A percentile compares a stretch with the other conserved stretches of the same genome.
Conservation (phyloP, 139 green algal species). For the Haematococcus sp. region DNA sequence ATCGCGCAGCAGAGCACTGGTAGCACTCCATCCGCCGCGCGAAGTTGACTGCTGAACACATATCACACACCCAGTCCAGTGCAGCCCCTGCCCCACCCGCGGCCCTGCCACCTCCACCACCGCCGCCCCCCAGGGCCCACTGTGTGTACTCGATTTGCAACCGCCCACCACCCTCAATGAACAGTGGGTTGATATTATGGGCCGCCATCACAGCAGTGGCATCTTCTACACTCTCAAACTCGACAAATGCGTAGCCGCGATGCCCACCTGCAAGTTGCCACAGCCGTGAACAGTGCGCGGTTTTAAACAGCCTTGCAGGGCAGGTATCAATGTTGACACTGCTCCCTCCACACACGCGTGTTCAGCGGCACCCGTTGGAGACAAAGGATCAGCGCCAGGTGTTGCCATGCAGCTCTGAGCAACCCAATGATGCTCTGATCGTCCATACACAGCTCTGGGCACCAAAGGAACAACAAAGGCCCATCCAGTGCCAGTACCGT, state of each 20-base stretch:
- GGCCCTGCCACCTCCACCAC: not conserved
- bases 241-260: constrained; percentile 25
- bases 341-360: too few relatives aligned
- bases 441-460: too few relatives aligned
- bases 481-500: too few relatives aligned
- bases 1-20: constrained; percentile 57
- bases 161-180: not conserved
- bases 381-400: too few relatives aligned
- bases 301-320: too few relatives aligned
- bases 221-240: constrained; percentile 52
- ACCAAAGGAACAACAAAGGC: too few relatives aligned
- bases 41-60: constrained; percentile 72
- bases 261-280: not conserved
- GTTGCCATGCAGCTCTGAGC: too few relatives aligned
- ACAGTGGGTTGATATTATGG: not conserved
- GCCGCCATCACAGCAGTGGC: constrained; percentile 56
- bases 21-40: constrained; percentile 73
- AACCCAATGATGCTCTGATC: too few relatives aligned
- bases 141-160: constrained; percentile 54
- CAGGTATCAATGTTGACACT: too few relatives aligned
- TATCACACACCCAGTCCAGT: constrained; percentile 69
- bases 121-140: not conserved
- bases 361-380: too few relatives aligned
- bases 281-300: too few relatives aligned
- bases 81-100: not conserved